A percentile compares a stretch with the other conserved stretches of the same genome.
Evolutionary conservation across 805 yeast genomes (phyloP).

Genomic region (Hanseniaspora lindneri): DNA sequence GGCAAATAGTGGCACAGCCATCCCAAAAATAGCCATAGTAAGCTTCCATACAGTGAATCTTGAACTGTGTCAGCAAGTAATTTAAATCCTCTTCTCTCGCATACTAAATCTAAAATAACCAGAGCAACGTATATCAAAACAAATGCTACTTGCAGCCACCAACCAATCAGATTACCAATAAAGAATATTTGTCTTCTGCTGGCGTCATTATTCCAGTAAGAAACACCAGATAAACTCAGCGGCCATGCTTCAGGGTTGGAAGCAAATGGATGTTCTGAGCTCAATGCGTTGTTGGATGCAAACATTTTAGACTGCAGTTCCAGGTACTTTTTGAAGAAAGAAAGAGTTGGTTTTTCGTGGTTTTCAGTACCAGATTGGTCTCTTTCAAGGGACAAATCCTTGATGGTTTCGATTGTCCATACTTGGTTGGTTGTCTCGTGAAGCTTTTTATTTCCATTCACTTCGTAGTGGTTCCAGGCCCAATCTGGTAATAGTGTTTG

Average conservation of each 20-base stretch:
- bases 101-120: slow-evolving; percentile 59
- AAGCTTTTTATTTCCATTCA: slow-evolving; percentile 82
- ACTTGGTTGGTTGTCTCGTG: slow-evolving; percentile 46
- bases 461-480: slow-evolving; percentile 87
- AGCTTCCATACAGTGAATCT: slow-evolving; percentile 61
- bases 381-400: slow-evolving; percentile 54
- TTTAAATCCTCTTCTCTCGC: slow-evolving; percentile 56
- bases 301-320: slow-evolving; percentile 86
- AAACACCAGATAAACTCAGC: slow-evolving; percentile 73
- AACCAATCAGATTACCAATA: slow-evolving; percentile 80
- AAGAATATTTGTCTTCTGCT: slow-evolving; percentile 71
- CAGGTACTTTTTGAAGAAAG: slow-evolving; percentile 78
- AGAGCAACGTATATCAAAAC: slow-evolving; percentile 54
- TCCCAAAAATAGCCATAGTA: slow-evolving; percentile 73
- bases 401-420: slow-evolving; percentile 67
- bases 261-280: slow-evolving; percentile 89
- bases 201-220: slow-evolving; percentile 78
- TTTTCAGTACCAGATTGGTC: slow-evolving; percentile 50
- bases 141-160: slow-evolving; percentile 68
- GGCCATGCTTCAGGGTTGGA: slow-evolving; percentile 92
- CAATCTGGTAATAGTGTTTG: slow-evolving; percentile 83
- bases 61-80: slow-evolving; percentile 52
- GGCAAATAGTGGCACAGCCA: slow-evolving; percentile 88
- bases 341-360: slow-evolving; percentile 30
- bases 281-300: slow-evolving; percentile 75